A percentile compares a stretch with the other conserved stretches of the same genome.
Conservation (phyloP, 108 stramenopile species). For the Cyclotella baltica region DNA sequence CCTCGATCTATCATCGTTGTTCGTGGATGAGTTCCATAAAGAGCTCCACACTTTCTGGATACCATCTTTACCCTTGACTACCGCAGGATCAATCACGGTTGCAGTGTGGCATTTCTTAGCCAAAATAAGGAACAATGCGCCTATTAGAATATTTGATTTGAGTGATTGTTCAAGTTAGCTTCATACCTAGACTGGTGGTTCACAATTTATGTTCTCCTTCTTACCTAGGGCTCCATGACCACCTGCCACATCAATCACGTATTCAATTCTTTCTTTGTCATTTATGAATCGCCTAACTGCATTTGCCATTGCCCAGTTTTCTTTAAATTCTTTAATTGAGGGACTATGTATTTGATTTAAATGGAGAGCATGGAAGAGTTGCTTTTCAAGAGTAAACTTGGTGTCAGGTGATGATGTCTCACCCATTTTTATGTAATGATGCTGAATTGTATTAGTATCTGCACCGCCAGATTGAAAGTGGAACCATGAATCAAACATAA, state of each 20-base stretch:
- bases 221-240: constrained; percentile 76
- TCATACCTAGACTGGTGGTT: no score
- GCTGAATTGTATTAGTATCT: constrained; percentile 66
- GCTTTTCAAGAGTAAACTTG: constrained; percentile 58
- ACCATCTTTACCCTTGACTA: constrained; percentile 52
- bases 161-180: no score
- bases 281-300: constrained; percentile 57
- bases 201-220: no score
- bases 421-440: constrained; percentile 64
- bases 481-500: constrained; percentile 72
- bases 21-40: constrained; percentile 22
- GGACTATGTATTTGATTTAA: constrained; percentile 59
- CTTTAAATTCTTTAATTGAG: constrained; percentile 79
- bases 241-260: constrained; percentile 81
- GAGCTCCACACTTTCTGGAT: constrained; percentile 62
- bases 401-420: not conserved
- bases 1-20: not conserved
- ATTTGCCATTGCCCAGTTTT: constrained; percentile 75
- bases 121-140: constrained; percentile 73
- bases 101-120: constrained; percentile 55
- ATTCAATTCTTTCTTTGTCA: constrained; percentile 40
- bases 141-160: constrained; percentile 7
- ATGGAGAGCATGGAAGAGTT: constrained; percentile 75
- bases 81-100: constrained; percentile 71
- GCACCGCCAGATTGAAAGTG: constrained; percentile 70